phyloP scores from a whole-genome alignment of 2,329 filamentous ascomycete genomes.

The Sphaerostilbella broomeana region DNA sequence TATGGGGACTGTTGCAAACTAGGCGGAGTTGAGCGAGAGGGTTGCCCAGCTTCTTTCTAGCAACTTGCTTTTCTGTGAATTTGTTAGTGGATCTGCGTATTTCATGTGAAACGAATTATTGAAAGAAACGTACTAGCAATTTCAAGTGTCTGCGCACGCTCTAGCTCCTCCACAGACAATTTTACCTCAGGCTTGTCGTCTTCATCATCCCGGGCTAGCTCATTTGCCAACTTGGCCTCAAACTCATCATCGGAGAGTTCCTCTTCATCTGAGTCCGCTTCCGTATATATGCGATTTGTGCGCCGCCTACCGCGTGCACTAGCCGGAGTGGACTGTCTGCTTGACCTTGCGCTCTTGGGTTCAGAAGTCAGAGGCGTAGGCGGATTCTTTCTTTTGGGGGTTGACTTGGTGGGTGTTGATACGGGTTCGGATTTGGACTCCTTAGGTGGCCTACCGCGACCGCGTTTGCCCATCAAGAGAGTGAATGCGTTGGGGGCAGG shows the following conservation, averaged over 20 bases:
- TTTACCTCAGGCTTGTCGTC: constrained; percentile 25
- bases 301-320: constrained; percentile 46
- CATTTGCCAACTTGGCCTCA: constrained; percentile 66
- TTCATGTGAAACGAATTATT: not conserved
- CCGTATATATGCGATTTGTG: constrained; percentile 42
- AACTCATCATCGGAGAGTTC: constrained; percentile 74
- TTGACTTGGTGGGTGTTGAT: constrained; percentile 16
- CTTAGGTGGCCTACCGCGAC: constrained; percentile 19
- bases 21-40: constrained; percentile 86
- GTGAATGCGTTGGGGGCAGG: constrained; percentile 41
- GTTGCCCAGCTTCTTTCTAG: constrained; percentile 86
- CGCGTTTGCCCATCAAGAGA: constrained; percentile 45
- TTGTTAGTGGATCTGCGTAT: constrained; percentile 20
- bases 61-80: constrained; percentile 67
- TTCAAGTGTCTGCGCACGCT: constrained; percentile 62
- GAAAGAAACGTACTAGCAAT: constrained; percentile 57
- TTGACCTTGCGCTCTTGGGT: constrained; percentile 68
- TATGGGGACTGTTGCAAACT: constrained; percentile 89
- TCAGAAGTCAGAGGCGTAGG: constrained; percentile 28
- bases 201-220: constrained; percentile 41
- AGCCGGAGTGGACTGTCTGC: constrained; percentile 65
- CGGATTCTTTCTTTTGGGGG: constrained; percentile 28
- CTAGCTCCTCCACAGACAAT: constrained; percentile 52
- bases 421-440: constrained; percentile 19
- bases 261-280: constrained; percentile 54